These are phyloP conservation scores for Cladophialophora bantiana DNA, from an alignment of 2,329 filamentous ascomycete genomes.

Conservation along the genomic window DNA sequence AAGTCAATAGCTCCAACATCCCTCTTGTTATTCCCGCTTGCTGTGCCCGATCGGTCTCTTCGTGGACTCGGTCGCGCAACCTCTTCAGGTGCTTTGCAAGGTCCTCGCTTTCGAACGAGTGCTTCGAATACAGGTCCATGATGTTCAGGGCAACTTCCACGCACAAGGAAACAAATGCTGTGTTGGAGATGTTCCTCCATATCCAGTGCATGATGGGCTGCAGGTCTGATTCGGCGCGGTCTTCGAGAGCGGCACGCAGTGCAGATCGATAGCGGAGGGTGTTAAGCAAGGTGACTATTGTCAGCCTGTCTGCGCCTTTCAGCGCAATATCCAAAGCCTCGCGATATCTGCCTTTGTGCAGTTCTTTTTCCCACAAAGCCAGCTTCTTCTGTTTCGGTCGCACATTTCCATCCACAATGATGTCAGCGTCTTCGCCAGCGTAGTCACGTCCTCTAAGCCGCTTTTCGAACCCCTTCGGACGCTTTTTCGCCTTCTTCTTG, in stretches of 20 bases:
- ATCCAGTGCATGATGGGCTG: constrained; percentile 86
- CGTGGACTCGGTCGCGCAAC: constrained; percentile 73
- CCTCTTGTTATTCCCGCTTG: constrained; percentile 81
- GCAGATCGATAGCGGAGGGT: constrained; percentile 88
- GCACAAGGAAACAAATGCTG: constrained; percentile 75
- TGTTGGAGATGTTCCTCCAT: constrained; percentile 79
- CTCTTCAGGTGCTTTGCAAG: constrained; percentile 73
- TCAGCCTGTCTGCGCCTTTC: constrained; percentile 63
- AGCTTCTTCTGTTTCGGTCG: constrained; percentile 69
- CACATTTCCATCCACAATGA: constrained; percentile 81
- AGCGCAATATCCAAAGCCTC: constrained; percentile 82
- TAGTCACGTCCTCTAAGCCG: constrained; percentile 75
- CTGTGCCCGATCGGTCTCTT: constrained; percentile 83
- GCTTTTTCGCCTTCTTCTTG: constrained; percentile 68
- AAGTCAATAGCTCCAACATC: constrained; percentile 76
- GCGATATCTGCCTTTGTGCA: constrained; percentile 79
- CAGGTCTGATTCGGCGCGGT: constrained; percentile 80
- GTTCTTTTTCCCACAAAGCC: constrained; percentile 78
- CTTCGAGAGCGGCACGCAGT: constrained; percentile 77
- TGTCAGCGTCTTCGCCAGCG: constrained; percentile 82
- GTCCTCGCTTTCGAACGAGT: constrained; percentile 74
- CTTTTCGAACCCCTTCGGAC: constrained; percentile 66
- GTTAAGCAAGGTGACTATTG: constrained; percentile 78
- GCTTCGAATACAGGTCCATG: constrained; percentile 85
- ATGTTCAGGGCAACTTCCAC: constrained; percentile 83